Percentiles rank a stretch among this genome's conserved stretches.
Conservation (phyloP, 106 monocot species). For the Acorus gramineus region DNA sequence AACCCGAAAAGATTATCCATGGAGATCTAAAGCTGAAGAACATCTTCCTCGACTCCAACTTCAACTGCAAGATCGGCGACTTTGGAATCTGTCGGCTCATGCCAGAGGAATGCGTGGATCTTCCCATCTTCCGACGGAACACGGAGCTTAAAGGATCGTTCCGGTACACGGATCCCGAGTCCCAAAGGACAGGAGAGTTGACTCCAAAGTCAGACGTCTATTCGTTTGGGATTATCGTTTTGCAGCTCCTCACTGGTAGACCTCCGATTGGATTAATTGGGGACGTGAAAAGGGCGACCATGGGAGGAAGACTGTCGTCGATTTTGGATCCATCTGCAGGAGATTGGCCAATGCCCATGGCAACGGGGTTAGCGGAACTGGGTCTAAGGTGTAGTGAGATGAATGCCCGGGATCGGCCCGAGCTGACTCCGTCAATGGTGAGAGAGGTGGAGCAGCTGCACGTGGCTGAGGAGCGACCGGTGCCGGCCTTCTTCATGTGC, state of each 20-base stretch:
- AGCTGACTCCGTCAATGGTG: constrained; percentile 42
- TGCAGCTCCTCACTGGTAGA: constrained; percentile 66
- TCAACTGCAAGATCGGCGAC: constrained; percentile 51
- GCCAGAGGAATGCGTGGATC: constrained; percentile 15
- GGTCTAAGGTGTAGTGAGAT: constrained; percentile 43
- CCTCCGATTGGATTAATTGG: constrained; percentile 30
- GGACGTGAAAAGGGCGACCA: constrained; percentile 40
- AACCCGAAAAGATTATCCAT: constrained; percentile 59
- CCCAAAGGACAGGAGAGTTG: constrained; percentile 19
- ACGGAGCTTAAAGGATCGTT: constrained; percentile 27
- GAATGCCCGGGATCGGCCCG: constrained; percentile 28
- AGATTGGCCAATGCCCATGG: constrained; percentile 54
- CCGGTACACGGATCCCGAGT: constrained; percentile 54
- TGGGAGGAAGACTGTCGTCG: constrained; percentile 21
- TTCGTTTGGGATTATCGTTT: constrained; percentile 62
- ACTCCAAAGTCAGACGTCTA: constrained; percentile 61
- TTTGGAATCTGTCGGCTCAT: constrained; percentile 39
- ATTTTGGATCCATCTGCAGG: constrained; percentile 60
- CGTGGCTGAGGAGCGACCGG: constrained; percentile 35
- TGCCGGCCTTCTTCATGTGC: constrained; percentile 59
- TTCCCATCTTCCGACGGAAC: constrained; percentile 16
- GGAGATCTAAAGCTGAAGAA: constrained; percentile 69
- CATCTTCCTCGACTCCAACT: constrained; percentile 50
- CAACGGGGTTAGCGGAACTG: constrained; percentile 53
- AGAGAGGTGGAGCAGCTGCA: constrained; percentile 50